Conservation (phyloP, 2,329 filamentous ascomycete species). For the Zopfia rhizophila region DNA sequence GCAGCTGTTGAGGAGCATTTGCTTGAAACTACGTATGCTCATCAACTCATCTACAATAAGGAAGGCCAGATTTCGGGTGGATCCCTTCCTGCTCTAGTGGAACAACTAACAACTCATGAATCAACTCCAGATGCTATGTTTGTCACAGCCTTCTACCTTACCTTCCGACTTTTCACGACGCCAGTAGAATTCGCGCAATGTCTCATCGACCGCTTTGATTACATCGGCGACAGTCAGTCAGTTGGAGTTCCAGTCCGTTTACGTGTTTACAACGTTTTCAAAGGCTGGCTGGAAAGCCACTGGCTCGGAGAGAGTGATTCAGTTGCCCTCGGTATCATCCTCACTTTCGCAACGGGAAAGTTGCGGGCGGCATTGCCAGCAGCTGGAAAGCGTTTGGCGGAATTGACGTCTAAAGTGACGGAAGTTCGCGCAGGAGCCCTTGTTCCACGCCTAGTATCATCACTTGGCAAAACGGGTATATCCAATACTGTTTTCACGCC, state of each 20-base stretch:
- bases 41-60: slow-evolving; percentile 93
- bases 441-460: slow-evolving; percentile 84
- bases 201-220: slow-evolving; percentile 92
- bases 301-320: slow-evolving; percentile 87
- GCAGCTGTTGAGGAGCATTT: slow-evolving; percentile 84
- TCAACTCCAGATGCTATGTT: slow-evolving; percentile 92
- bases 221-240: slow-evolving; percentile 80
- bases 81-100: slow-evolving; percentile 88
- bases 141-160: slow-evolving; percentile 94
- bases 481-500: slow-evolving; percentile 76
- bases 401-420: slow-evolving; percentile 82
- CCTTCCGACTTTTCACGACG: slow-evolving; percentile 91
- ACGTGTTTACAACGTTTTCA: slow-evolving; percentile 95
- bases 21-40: slow-evolving; percentile 90
- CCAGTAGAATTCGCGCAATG: slow-evolving; percentile 81
- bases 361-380: slow-evolving; percentile 75
- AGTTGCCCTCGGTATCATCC: slow-evolving; percentile 78
- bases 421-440: slow-evolving; percentile 74
- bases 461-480: slow-evolving; percentile 87
- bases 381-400: slow-evolving; percentile 81
- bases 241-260: slow-evolving; percentile 84
- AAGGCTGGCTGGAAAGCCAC: slow-evolving; percentile 96
- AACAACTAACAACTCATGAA: slow-evolving; percentile 91
- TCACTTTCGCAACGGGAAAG: slow-evolving; percentile 80
- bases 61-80: slow-evolving; percentile 95